These are phyloP conservation scores for Crithidia sp. DNA, from an alignment of 208 protist species.

Conservation along the genomic window DNA sequence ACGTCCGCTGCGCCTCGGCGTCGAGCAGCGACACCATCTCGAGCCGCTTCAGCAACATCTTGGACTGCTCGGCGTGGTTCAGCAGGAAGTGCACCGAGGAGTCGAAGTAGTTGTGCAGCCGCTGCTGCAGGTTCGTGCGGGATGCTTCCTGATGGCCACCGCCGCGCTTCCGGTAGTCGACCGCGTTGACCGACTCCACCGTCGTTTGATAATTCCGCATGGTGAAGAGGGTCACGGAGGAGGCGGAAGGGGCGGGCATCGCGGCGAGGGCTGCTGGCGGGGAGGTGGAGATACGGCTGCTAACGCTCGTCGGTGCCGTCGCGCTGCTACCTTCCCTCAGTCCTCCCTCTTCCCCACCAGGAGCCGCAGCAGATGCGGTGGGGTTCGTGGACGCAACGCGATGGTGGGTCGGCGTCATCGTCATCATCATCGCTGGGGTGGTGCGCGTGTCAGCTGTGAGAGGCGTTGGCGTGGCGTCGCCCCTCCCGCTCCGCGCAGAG, in stretches of 20 bases:
- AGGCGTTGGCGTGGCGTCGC: no score
- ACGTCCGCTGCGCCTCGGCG: constrained; percentile 55
- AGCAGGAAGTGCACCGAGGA: constrained; percentile 74
- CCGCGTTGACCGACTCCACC: constrained; percentile 30
- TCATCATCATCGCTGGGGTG: background rate
- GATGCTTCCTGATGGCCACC: constrained; percentile 27
- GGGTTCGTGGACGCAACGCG: background rate
- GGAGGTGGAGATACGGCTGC: constrained; percentile 3
- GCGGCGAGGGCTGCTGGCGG: background rate
- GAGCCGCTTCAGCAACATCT: constrained; percentile 61
- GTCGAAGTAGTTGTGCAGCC: constrained; percentile 68
- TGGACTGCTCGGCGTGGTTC: constrained; percentile 69
- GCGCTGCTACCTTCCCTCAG: no score
- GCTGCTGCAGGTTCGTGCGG: constrained; percentile 48
- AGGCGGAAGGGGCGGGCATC: constrained; percentile 14
- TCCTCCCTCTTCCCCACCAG: no score
- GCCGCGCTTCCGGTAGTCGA: constrained; percentile 28
- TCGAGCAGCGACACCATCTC: constrained; percentile 72
- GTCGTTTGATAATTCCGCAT: constrained; percentile 33
- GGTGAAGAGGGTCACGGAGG: constrained; percentile 34
- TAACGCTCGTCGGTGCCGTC: background rate
- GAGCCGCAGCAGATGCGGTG: background rate
- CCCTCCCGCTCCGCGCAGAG: no score
- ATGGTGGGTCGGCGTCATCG: background rate
- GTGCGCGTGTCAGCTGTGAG: no score